Conservation (phyloP, 306 rosid species). For the Quercus ilex region DNA sequence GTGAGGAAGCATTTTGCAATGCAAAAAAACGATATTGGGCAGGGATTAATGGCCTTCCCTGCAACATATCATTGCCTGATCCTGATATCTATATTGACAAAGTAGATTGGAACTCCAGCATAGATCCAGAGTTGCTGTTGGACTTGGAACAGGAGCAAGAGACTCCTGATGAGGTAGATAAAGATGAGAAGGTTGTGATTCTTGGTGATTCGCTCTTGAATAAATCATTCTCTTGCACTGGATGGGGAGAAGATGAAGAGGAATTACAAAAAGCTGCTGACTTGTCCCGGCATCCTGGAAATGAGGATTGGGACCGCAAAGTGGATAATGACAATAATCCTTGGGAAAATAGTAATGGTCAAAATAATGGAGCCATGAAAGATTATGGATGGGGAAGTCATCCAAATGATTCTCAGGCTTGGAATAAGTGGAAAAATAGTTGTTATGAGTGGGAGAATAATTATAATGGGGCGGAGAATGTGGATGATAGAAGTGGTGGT, state of each 20-base stretch:
- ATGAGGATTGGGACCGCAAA: slow-evolving; percentile 18
- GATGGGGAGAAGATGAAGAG: slow-evolving; percentile 53
- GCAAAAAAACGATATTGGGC: slow-evolving; percentile 79
- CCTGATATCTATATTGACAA: slow-evolving; percentile 55
- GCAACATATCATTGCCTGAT: slow-evolving; percentile 57
- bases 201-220: slow-evolving; percentile 33
- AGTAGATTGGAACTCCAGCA: slow-evolving; percentile 59
- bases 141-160: slow-evolving; percentile 58
- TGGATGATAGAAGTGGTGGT: slow-evolving; percentile 29
- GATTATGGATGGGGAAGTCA: slow-evolving; percentile 29
- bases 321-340: slow-evolving; percentile 24
- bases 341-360: slow-evolving; percentile 31
- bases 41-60: slow-evolving; percentile 39
- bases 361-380: slow-evolving; percentile 9
- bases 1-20: slow-evolving; percentile 69
- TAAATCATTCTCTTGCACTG: slow-evolving; percentile 36
- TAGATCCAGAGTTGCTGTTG: slow-evolving; percentile 53
- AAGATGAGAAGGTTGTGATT: slow-evolving; percentile 28
- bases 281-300: slow-evolving; percentile 2
- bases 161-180: not conserved
- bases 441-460: slow-evolving; percentile 23
- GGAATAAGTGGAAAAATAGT: slow-evolving; percentile 36
- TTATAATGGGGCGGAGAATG: not conserved
- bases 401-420: slow-evolving; percentile 24
- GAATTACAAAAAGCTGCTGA: slow-evolving; percentile 26